These are phyloP conservation scores for Lentinula sp. DNA, from an alignment of 768 basidiomycete genomes.

Conservation along the genomic window DNA sequence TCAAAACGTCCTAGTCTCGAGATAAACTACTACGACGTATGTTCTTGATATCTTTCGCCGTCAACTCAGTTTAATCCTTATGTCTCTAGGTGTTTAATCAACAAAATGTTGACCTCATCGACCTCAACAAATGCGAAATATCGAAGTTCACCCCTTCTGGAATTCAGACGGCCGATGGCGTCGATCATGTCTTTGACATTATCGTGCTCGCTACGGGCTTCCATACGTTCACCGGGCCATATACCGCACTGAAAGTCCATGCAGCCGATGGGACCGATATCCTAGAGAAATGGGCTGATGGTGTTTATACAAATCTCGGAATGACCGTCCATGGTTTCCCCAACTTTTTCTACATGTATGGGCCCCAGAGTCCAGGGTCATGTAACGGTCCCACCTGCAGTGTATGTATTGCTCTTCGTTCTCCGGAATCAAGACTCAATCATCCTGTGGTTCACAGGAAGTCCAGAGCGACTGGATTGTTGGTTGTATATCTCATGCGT, in stretches of 20 bases:
- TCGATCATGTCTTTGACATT: constrained; percentile 15
- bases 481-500: constrained; percentile 9
- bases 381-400: constrained; percentile 19
- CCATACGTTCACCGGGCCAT: constrained; percentile 17
- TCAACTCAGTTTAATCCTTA: background rate
- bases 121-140: constrained; percentile 16
- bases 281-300: constrained; percentile 17
- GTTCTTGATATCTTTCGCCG: background rate
- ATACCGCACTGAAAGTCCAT: constrained; percentile 16
- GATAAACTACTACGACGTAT: constrained; percentile 11
- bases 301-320: constrained; percentile 18
- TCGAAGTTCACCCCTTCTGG: constrained; percentile 15
- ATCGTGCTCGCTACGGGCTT: constrained; percentile 19
- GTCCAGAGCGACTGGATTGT: constrained; percentile 14
- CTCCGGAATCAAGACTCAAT: background rate
- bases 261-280: constrained; percentile 14
- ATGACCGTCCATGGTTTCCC: constrained; percentile 15
- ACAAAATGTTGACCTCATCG: constrained; percentile 17
- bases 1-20: constrained; percentile 17
- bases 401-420: constrained; percentile 9
- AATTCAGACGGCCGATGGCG: constrained; percentile 14
- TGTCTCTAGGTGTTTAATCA: constrained; percentile 17
- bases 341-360: constrained; percentile 21
- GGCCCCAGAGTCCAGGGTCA: constrained; percentile 19
- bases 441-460: constrained; percentile 5